Evolutionary conservation across 148 eudicot genomes (phyloP).

Genomic region (Arbutus unedo): DNA sequence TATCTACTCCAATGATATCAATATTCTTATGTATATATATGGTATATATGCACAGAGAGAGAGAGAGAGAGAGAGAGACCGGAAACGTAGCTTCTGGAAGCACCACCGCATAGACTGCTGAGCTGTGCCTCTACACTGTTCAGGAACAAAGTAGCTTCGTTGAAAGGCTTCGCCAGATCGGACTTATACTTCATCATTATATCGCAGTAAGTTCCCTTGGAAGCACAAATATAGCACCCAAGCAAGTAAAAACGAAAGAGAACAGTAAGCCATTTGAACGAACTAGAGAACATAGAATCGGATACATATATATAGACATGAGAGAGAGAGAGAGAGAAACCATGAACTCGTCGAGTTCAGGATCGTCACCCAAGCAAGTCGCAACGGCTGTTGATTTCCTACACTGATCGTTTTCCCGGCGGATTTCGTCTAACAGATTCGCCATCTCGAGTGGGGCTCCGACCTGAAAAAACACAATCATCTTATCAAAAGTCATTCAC

Average conservation of each 20-base stretch:
- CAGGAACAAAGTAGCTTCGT: slow-evolving; percentile 74
- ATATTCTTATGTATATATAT: too few relatives aligned
- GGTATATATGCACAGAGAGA: not conserved
- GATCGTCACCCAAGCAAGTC: slow-evolving; percentile 56
- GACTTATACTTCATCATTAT: slow-evolving; percentile 56
- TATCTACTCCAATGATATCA: not conserved
- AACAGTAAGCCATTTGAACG: not conserved
- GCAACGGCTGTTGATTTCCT: slow-evolving; percentile 30
- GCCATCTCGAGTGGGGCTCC: slow-evolving; percentile 72
- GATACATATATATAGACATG: not conserved
- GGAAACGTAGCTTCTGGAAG: slow-evolving; percentile 22
- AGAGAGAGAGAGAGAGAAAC: slow-evolving; percentile 18
- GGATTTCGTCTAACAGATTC: slow-evolving; percentile 45
- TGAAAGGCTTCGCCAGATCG: slow-evolving; percentile 68
- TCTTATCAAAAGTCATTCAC: not conserved
- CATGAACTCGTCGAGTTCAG: slow-evolving; percentile 88
- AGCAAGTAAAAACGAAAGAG: not conserved
- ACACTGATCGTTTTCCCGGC: slow-evolving; percentile 32
- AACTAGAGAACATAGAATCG: not conserved
- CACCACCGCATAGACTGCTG: slow-evolving; percentile 52
- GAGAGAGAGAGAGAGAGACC: slow-evolving; percentile 23
- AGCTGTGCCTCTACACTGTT: slow-evolving; percentile 61
- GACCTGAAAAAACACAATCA: slow-evolving; percentile 35
- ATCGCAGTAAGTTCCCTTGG: slow-evolving; percentile 70
- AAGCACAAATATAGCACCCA: not conserved